A percentile compares a stretch with the other conserved stretches of the same genome.
Conservation (phyloP, 306 rosid genomes). For the Trifolium dubium region DNA sequence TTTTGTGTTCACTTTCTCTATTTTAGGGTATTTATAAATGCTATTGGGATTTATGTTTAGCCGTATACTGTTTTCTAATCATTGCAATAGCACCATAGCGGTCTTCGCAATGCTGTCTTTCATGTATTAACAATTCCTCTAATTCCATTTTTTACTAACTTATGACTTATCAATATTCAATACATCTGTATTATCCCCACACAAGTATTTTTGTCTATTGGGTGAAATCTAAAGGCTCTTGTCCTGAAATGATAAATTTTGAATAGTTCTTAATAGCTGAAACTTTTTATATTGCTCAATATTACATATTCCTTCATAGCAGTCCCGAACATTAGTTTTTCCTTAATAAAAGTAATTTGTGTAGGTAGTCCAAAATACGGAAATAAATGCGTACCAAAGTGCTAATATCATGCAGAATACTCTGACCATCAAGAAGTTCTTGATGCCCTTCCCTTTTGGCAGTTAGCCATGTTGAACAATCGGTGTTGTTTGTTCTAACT, state of each 20-base stretch:
- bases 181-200: neutral
- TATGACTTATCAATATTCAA: neutral
- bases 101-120: neutral
- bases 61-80: too few relatives aligned
- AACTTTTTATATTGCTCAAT: constrained; percentile 12
- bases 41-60: too few relatives aligned
- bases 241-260: neutral
- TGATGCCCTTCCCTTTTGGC: constrained; percentile 72
- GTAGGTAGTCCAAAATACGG: constrained; percentile 12
- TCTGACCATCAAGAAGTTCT: constrained; percentile 67
- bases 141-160: neutral
- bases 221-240: constrained; percentile 10
- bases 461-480: constrained; percentile 64
- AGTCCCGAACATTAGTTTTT: neutral
- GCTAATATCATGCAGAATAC: constrained; percentile 55
- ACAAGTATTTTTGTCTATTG: constrained; percentile 11
- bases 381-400: constrained; percentile 52
- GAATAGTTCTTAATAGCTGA: constrained; percentile 17
- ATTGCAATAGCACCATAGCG: too few relatives aligned
- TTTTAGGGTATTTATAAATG: too few relatives aligned
- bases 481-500: constrained; percentile 47
- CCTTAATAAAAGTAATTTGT: neutral
- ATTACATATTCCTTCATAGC: neutral
- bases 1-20: too few relatives aligned
- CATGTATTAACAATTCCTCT: neutral